A percentile compares a stretch with the other conserved stretches of the same genome.
phyloP scores from a whole-genome alignment of 2,329 filamentous ascomycete species.

The Purpureocillium takamizusanense region DNA sequence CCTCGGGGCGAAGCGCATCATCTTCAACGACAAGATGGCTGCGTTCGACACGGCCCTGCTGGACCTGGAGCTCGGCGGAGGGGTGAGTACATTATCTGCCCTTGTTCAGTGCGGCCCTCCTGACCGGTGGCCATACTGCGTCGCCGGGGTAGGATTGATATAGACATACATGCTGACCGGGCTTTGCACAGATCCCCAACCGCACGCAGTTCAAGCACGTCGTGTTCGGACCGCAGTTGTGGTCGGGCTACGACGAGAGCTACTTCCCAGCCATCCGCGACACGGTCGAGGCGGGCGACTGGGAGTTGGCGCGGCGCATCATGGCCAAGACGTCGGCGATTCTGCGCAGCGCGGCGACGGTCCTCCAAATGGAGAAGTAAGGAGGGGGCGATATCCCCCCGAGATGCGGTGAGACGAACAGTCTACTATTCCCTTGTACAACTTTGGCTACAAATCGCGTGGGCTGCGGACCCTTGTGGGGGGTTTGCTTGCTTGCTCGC shows the following conservation, averaged over 20 bases:
- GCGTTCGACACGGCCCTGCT: constrained; percentile 76
- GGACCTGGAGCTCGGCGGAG: constrained; percentile 62
- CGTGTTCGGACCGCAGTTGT: constrained; percentile 74
- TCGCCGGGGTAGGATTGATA: too few species aligned
- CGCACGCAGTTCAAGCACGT: constrained; percentile 92
- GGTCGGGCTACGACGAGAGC: constrained; percentile 40
- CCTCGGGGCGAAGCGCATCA: constrained; percentile 57
- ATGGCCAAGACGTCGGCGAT: constrained; percentile 64
- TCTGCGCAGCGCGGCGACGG: constrained; percentile 48
- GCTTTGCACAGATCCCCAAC: constrained; percentile 60
- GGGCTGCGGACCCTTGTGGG: too few species aligned
- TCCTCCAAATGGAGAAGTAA: constrained; percentile 17
- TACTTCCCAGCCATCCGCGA: constrained; percentile 70
- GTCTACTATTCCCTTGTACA: background rate
- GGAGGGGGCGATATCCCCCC: background rate
- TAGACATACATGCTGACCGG: constrained; percentile 7
- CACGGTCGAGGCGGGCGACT: constrained; percentile 62
- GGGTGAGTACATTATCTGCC: constrained; percentile 48
- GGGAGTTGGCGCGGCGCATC: constrained; percentile 56
- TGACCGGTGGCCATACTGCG: too few species aligned
- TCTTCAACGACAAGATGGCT: constrained; percentile 71
- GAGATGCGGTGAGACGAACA: background rate
- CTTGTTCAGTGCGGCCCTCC: too few species aligned
- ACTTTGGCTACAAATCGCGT: too few species aligned
- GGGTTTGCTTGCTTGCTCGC: background rate